phyloP scores from a whole-genome alignment of 192 early-diverging fungal genomes.

The Lunasporangiospora selenospora region DNA sequence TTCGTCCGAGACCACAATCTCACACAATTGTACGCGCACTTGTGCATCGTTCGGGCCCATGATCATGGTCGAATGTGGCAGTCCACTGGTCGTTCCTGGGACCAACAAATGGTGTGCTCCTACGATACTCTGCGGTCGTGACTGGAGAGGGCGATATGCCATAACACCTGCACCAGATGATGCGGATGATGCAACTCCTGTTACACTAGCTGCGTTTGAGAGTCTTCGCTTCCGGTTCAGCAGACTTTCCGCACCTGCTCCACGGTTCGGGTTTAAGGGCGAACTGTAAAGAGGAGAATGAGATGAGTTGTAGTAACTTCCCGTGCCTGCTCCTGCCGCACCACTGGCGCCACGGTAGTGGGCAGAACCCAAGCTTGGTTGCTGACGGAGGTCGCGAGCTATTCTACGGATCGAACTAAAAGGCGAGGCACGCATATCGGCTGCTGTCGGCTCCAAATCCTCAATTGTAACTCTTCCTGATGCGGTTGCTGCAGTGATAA shows the following conservation, averaged over 20 bases:
- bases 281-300: slow-evolving; percentile 35
- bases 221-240: slow-evolving; percentile 33
- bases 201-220: slow-evolving; percentile 44
- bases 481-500: too few species aligned
- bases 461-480: slow-evolving; percentile 36
- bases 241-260: slow-evolving; percentile 20
- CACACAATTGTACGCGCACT: slow-evolving; percentile 31
- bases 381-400: slow-evolving; percentile 22
- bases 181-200: too few species aligned
- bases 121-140: slow-evolving; percentile 23
- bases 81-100: slow-evolving; percentile 1
- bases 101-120: slow-evolving; percentile 8
- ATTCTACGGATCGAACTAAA: slow-evolving; percentile 43
- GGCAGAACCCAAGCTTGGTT: slow-evolving; percentile 34
- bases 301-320: too few species aligned
- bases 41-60: slow-evolving; percentile 35
- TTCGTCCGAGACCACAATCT: slow-evolving; percentile 41
- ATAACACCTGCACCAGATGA: too few species aligned
- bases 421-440: slow-evolving; percentile 45
- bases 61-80: slow-evolving; percentile 27
- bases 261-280: slow-evolving; percentile 27
- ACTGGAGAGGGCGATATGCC: too few species aligned
- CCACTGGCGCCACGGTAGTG: slow-evolving; percentile 3
- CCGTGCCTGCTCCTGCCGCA: too few species aligned
- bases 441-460: slow-evolving; percentile 38